Evolutionary conservation across 345 rosid genomes (phyloP).

Genomic region (Dimocarpus longan): DNA sequence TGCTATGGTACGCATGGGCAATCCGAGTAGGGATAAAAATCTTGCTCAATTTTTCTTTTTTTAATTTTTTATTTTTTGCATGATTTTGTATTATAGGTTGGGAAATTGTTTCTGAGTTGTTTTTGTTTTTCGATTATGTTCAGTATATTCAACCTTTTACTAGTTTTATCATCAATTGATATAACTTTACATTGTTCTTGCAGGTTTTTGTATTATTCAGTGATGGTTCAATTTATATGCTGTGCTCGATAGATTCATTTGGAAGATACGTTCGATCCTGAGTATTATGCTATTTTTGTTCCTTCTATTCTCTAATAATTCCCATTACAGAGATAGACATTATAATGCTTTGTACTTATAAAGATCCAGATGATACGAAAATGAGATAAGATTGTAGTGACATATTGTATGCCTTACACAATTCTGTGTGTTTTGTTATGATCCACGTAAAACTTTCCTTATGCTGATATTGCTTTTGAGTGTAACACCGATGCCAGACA

Average conservation of each 20-base stretch:
- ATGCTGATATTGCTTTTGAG: background rate
- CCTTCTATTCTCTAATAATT: background rate
- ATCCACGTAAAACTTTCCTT: constrained; percentile 6
- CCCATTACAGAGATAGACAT: background rate
- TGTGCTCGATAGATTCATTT: constrained; percentile 91
- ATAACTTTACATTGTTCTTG: constrained; percentile 18
- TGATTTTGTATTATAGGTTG: no score
- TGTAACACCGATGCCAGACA: no score
- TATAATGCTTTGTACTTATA: background rate
- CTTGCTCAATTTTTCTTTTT: no score
- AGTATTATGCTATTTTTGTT: background rate
- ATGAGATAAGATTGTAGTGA: background rate
- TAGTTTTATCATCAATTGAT: constrained; percentile 6
- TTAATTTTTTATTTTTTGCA: no score
- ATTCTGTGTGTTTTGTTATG: background rate
- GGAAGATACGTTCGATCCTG: constrained; percentile 59
- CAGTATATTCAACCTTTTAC: background rate
- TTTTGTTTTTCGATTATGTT: background rate
- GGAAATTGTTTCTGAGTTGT: no score
- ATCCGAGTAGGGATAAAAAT: no score
- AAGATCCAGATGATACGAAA: constrained; percentile 10
- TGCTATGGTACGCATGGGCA: no score
- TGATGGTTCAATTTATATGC: constrained; percentile 82
- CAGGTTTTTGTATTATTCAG: constrained; percentile 87
- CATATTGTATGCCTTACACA: background rate